These are phyloP conservation scores for Przewalskia tangutica DNA, from an alignment of 257 asterid genomes.

Conservation along the genomic window DNA sequence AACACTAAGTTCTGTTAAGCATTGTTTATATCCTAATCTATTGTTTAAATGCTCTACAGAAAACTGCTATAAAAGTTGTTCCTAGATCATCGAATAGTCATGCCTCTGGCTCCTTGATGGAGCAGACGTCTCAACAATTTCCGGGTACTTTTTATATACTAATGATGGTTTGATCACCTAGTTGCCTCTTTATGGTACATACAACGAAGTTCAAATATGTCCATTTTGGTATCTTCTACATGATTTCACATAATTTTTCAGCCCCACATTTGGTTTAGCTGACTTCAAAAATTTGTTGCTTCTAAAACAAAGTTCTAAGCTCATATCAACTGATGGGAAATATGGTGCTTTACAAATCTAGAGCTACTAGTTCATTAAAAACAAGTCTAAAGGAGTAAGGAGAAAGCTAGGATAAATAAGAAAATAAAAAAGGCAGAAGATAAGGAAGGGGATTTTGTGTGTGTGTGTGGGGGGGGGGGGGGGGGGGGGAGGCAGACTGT, in stretches of 20 bases:
- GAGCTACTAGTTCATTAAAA: neutral
- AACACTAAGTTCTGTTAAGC: neutral
- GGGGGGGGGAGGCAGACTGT: neutral
- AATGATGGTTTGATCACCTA: neutral
- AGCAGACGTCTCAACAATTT: conserved; percentile 27
- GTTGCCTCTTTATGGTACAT: neutral
- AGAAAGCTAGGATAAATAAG: neutral
- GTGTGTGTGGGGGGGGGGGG: neutral
- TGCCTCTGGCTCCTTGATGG: conserved; percentile 34
- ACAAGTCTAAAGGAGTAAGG: neutral
- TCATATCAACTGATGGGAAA: too few relatives aligned
- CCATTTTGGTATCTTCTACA: neutral
- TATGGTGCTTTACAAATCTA: neutral
- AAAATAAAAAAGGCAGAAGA: neutral
- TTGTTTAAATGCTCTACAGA: conserved; percentile 23
- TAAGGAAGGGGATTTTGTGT: too few relatives aligned
- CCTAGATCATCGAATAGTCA: conserved; percentile 39
- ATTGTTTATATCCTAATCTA: neutral
- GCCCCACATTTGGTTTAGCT: neutral
- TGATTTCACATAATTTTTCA: neutral
- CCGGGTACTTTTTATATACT: conserved; percentile 43
- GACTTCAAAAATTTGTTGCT: too few relatives aligned
- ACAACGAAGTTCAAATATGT: neutral
- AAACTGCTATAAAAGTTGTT: conserved; percentile 23
- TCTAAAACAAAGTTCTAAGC: too few relatives aligned